Base-by-base conservation (phyloP, 257 asterid genomes). In the Solanum habrochaites region DNA sequence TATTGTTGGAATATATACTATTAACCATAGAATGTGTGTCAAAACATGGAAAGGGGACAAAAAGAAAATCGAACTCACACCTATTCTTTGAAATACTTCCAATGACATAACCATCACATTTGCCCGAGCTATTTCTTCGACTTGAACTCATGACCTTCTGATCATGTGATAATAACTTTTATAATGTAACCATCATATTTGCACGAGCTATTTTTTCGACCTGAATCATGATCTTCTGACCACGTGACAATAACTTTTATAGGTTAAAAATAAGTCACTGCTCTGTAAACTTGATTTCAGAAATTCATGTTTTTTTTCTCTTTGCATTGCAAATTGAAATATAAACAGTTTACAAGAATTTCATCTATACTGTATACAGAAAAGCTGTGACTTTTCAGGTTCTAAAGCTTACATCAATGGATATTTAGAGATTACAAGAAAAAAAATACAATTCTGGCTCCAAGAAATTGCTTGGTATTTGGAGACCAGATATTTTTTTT, bases 61-160 rank as follows among this genome's bases (percentile, higher is more conserved):
- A 29, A 29, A 29, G 66, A 7, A 67, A 15, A 67, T 29, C 35
- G 6, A 14, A 67, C 20, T 67, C 39, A 67, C 73, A 66, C 73
- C 73, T 66, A 66, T 66, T 6, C 10, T 27, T 9, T 27, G 73
- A 67, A 67, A 67, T 67, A 67, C 74, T 14, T 67, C 12, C 39
- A 13, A 29, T 29, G 39, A 29, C 23, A 29, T 67, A 67, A 29
- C 62, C n/a, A 18, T 18, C 12, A 58, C 21, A 20, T 58, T 5
- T 58, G 25, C 0, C 0, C 4, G 0, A 14, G 11, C 0, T 0
- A 3, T 69, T 29, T 69, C 0, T 20, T 29, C 12, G 0, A 16
- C 75, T 69, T 6, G 6, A 14, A 29, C n/a, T 4, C 23, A 27
- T 67, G 39, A 67, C 10, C 74, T 13, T 12, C 3, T 0, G 1